These are phyloP conservation scores for Dioscorea alata DNA, from an alignment of 106 monocot genomes.

Conservation along the genomic window DNA sequence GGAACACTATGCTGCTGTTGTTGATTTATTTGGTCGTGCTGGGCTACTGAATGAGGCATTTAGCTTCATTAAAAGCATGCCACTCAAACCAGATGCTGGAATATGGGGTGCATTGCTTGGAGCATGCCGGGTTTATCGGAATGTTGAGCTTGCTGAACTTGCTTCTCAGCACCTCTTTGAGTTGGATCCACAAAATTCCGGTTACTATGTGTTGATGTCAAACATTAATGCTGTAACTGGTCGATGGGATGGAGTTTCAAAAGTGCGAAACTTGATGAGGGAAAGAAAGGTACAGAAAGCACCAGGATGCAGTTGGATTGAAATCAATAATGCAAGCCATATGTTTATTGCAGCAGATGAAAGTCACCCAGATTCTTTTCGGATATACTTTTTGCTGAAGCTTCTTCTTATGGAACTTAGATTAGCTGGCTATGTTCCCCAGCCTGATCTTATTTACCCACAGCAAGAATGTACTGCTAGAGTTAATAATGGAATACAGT, in stretches of 20 bases:
- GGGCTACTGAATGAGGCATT: slow-evolving; percentile 56
- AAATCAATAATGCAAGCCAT: slow-evolving; percentile 42
- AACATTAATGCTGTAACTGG: slow-evolving; percentile 72
- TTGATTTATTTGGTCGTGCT: slow-evolving; percentile 80
- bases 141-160: slow-evolving; percentile 67
- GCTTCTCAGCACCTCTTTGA: slow-evolving; percentile 67
- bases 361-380: slow-evolving; percentile 37
- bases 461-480: too few species aligned
- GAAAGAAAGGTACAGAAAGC: slow-evolving; percentile 59
- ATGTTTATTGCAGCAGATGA: slow-evolving; percentile 60
- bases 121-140: slow-evolving; percentile 61
- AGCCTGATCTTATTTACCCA: slow-evolving; percentile 18
- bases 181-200: slow-evolving; percentile 82
- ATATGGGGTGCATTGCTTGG: slow-evolving; percentile 93
- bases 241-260: slow-evolving; percentile 52
- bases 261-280: slow-evolving; percentile 77
- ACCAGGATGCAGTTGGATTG: slow-evolving; percentile 89
- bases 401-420: slow-evolving; percentile 45
- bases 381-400: slow-evolving; percentile 47
- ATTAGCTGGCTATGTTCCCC: slow-evolving; percentile 80
- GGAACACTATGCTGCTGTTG: slow-evolving; percentile 90
- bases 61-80: slow-evolving; percentile 51
- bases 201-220: slow-evolving; percentile 88
- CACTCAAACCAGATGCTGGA: slow-evolving; percentile 63
- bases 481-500: too few species aligned